Evolutionary conservation across 2,329 filamentous ascomycete species (phyloP), one percentile per base, ranked within the genome.

Genomic region (Scorias spongiosa): DNA sequence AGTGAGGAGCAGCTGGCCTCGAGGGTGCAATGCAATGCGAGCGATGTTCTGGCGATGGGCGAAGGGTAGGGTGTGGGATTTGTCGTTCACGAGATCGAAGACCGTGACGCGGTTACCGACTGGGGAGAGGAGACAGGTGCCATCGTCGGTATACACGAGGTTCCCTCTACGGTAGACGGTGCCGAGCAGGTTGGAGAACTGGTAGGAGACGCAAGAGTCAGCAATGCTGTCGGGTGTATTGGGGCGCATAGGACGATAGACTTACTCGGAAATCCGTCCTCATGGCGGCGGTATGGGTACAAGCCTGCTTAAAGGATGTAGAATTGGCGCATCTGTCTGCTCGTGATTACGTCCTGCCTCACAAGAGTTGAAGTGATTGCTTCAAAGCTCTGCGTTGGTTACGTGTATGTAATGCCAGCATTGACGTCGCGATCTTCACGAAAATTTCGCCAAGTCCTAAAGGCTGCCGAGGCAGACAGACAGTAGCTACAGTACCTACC

Each of bases 81-180:
- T 91, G 66, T 91, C 91, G 55, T 96, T 88, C 57, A 95, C 83
- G 39, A 98, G 73, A 62, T 98, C 89, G 65, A 98, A 98, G 43
- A 96, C 83, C 1, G 89, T 86, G 48, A 98, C 87, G 60, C 87
- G 75, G 67, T 96, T 98, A 61, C 91, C 91, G 43, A 98, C 91
- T 7, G 91, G 93, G 39, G 91, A 98, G 58, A 93, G 84, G 52
- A 98, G 75, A 67, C 86, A 89, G 57, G 85, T 91, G 61, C 93
- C 93, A 75, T 98, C 89, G 48, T 88, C 86, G 57, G 85, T 93
- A 71, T 93, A 98, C 61, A 95, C 75, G 58, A 98, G 76, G 64
- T 96, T 98, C 66, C 93, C 91, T 76, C 88, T 85, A 70, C 87
- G 86, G 72, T 96, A 98, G 61, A 98, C 91, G 54, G 91, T 98